phyloP scores from a whole-genome alignment of 2,329 filamentous ascomycete genomes.

The Pyricularia grisea region DNA sequence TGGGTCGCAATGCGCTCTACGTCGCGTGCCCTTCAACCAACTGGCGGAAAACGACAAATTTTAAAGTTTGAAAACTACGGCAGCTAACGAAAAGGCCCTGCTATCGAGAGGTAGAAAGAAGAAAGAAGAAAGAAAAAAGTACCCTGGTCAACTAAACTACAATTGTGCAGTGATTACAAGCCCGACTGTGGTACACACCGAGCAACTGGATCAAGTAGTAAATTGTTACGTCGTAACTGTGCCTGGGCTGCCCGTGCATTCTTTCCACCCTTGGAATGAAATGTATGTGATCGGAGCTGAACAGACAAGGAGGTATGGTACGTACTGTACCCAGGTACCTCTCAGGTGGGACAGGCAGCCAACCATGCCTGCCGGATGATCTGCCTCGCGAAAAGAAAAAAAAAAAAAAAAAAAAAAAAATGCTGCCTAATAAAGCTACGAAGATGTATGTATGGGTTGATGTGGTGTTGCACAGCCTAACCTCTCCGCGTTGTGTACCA shows the following conservation, averaged over 20 bases:
- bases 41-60: not conserved
- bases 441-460: not conserved
- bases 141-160: not conserved
- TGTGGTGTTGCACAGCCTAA: no score
- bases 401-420: no score
- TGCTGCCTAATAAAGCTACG: not conserved
- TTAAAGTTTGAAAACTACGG: not conserved
- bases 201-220: not conserved
- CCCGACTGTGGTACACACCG: no score
- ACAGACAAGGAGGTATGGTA: no score
- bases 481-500: not conserved
- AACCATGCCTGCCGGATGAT: not conserved
- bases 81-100: not conserved
- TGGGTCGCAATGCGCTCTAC: not conserved
- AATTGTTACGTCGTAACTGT: not conserved
- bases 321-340: not conserved
- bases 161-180: not conserved
- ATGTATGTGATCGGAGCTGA: not conserved
- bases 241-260: not conserved
- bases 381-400: no score
- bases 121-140: not conserved
- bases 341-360: not conserved
- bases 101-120: not conserved
- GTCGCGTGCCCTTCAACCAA: not conserved
- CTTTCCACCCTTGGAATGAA: not conserved